Evolutionary conservation across 768 basidiomycete species (phyloP), one percentile per base, ranked within the genome.

Genomic region (Mycena vitilis): DNA sequence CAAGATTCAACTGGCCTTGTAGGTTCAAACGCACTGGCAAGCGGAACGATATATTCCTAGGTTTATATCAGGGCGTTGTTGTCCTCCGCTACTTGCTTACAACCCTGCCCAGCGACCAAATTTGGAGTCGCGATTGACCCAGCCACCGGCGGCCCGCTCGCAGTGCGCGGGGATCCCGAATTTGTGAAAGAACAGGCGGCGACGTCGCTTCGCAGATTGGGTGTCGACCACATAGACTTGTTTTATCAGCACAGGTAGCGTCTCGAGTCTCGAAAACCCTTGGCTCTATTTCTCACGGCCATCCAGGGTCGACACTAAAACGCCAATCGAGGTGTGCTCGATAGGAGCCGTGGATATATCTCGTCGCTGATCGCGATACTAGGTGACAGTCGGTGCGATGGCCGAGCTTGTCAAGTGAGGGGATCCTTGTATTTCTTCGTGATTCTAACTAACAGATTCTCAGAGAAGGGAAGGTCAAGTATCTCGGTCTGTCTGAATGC

Each of bases 401-500:
- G 77, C 78, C 16, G 76, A 82, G 54, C 75, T 78, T 16, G 79
- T 82, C 55, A 81, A 81, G 75, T 80, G 70, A 20, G 81, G n/a
- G n/a, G 71, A 3, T 44, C 74, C 72, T 18, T 73, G 72, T 25
- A 59, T 16, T 74, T n/a, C 37, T 40, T 15, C 40, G 54, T 55
- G 22, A 37, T n/a, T 60, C 53, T 37, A 69, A 40, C 11, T 37
- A 69, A 40, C 11, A n/a, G 16, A 8, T 40, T 23, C 23, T 53
- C 75, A 77, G 82, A 75, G 59, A 80, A 69, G 78, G 83, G 11
- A 82, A 84, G 68, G 80, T 86, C 58, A 83, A 82, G 61, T 84
- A 87, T 71, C 77, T 88, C 34, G 87, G 88, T 3, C 76, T 88
- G 20, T 88, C 85, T 7, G 87, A 89, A 67, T 80, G 78, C 63